Evolutionary conservation across 2,329 filamentous ascomycete species (phyloP).

Genomic region (Cladosporium sp.): DNA sequence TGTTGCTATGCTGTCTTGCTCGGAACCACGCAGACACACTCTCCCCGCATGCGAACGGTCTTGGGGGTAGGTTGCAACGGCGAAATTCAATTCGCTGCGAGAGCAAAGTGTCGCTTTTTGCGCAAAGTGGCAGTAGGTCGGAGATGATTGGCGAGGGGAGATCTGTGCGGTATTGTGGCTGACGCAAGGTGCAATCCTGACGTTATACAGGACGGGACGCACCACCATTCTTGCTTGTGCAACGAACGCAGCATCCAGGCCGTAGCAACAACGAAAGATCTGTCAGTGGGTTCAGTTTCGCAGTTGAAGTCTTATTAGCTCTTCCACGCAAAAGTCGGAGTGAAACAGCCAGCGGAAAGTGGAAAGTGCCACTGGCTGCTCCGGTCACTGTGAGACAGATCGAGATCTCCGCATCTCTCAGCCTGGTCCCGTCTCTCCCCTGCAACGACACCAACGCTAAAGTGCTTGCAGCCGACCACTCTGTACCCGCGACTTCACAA

Average conservation of each 20-base stretch:
- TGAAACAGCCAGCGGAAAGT: neutral
- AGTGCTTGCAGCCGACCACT: conserved; percentile 13
- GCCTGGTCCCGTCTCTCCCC: neutral
- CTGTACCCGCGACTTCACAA: conserved; percentile 13
- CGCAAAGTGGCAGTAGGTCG: neutral
- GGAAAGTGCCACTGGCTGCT: neutral
- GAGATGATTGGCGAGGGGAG: conserved; percentile 9
- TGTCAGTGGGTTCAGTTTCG: neutral
- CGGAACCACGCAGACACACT: neutral
- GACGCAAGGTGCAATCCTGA: conserved; percentile 6
- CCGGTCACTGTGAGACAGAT: neutral
- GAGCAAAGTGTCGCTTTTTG: neutral
- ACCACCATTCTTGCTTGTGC: neutral
- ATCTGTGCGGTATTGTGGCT: conserved; percentile 15
- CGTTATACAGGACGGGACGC: neutral
- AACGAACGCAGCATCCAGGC: neutral
- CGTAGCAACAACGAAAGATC: neutral
- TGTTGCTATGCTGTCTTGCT: neutral
- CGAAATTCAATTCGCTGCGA: neutral
- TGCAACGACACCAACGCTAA: conserved; percentile 8
- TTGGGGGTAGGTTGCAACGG: neutral
- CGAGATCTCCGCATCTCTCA: neutral
- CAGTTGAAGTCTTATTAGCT: neutral
- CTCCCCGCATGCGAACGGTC: neutral
- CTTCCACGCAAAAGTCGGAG: neutral